Evolutionary conservation across 2,329 filamentous ascomycete genomes (phyloP), one percentile per base, ranked within the genome.

Genomic region (Chaetomium sp.): DNA sequence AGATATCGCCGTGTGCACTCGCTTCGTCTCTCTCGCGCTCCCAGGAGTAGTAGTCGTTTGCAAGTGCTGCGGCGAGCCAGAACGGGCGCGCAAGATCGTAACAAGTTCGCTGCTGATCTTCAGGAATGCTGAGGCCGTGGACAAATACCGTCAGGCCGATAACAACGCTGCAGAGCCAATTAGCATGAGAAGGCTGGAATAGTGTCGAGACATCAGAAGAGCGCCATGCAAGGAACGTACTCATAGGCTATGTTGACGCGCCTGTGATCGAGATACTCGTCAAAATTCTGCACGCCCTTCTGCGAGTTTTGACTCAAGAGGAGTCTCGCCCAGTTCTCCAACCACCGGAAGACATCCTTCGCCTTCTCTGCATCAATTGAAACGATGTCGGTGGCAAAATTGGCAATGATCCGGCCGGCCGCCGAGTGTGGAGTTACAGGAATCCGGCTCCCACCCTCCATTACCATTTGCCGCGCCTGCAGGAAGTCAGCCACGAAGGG

Each of bases 11-110:
- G 6, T n/a, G 9, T 4, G 41, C 7, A n/a, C 27, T 10, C 6
- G 34, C 48, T 8, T 10, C 14, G 4, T 52, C 14, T 7, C 11
- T 19, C 37, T 61, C 56, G 10, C 43, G 46, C 12, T 57, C 49
- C 51, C 49, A 55, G 5, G 59, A 61, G 35, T 49, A 45, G 27
- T 37, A 46, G 49, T 61, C 59, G 19, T 61, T 61, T 10, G 49
- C 34, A 4, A 59, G 52, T 4, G 46, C 11, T 4, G 27, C 9
- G 12, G 52, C 51, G 11, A 50, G 43, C 48, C 35, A 56, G n/a
- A 53, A 51, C 4, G 58, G n/a, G 4, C 41, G 44, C 5, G 35
- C 44, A 14, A 60, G 43, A 5, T 56, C 53, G 12, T 47, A 34
- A 9, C 47, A 56, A 8, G 32, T 47, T 19, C 51, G 36, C 10